phyloP scores from a whole-genome alignment of 371 early-diverging fungal species.

The Synchytrium microbalum region DNA sequence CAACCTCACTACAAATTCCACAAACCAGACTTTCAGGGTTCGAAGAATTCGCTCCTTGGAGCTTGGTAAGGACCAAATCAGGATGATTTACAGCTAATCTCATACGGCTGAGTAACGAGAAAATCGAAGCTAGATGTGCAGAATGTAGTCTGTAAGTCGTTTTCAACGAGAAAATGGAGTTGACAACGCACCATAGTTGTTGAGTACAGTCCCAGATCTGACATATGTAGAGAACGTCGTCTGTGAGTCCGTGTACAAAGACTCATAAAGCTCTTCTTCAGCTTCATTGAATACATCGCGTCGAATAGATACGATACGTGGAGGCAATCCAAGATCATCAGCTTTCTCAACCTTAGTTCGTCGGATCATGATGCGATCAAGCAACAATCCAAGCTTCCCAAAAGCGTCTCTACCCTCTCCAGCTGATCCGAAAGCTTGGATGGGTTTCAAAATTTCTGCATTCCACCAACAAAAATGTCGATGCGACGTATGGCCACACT shows the following conservation, averaged over 20 bases:
- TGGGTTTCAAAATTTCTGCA: conserved; percentile 84
- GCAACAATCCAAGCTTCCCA: conserved; percentile 62
- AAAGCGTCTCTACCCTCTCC: conserved; percentile 67
- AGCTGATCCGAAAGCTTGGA: conserved; percentile 65
- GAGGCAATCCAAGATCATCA: conserved; percentile 88
- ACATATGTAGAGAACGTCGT: conserved; percentile 76
- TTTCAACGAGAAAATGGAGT: no score
- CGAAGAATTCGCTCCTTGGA: no score
- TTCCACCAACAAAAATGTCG: conserved; percentile 96
- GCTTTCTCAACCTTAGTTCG: conserved; percentile 88
- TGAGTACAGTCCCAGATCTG: conserved; percentile 74
- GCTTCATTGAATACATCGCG: conserved; percentile 82
- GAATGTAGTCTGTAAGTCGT: no score
- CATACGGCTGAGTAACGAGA: no score
- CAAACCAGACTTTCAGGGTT: no score
- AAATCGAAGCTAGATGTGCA: no score
- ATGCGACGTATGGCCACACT: conserved; percentile 59
- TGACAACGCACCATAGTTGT: conserved; percentile 92
- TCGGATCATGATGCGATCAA: conserved; percentile 89
- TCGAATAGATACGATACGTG: conserved; percentile 69
- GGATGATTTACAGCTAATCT: no score
- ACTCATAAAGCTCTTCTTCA: conserved; percentile 88
- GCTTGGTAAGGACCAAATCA: no score
- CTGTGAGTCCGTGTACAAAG: conserved; percentile 69
- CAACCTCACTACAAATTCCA: no score